Base-by-base conservation (phyloP, 129 eudicot species). In the Artemisia annua region DNA sequence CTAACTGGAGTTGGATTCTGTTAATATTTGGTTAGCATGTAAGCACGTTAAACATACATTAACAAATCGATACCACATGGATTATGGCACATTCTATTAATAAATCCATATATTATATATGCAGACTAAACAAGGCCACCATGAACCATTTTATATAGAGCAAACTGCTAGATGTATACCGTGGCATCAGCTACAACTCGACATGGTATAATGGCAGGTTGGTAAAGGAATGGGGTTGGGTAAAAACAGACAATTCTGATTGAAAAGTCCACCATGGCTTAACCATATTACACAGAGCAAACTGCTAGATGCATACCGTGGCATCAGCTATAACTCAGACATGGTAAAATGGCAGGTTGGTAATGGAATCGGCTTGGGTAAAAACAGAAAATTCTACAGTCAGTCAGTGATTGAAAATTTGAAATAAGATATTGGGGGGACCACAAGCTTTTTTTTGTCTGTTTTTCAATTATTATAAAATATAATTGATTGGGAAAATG, bases 131-230 rank as follows among this genome's bases (percentile, higher is more conserved):
- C 46, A 18, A 32, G 20, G 46, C 46, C 46, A 39, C 46, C 46
- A 39, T 7, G 46, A 43, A 2, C 32, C 35, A 32, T 54, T 17
- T 32, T 3, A 16, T 11, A 54, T 11, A 54, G 17, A 15, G 15
- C 32, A 70, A 32, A 30, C 51, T 53, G 65, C 65, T 54, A 18
- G 50, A 70, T 70, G 66, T 64, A 70, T 39, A 55, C 43, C 20
- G 18, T 13, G 20, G 32, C 35, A 70, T 56, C 35, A 70, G 17
- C 18, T 30, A 63, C 35, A 52, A 52, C 62, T 28, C 15, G 4
- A 63, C 6, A 11, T 63, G 50, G n/a, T 7, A 65, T 39, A 60
- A 22, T 12, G n/a, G 15, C 57, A 52, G 57, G 14, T 3, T 17
- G 7, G 57, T 17, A 52, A 52, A 15, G 7, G 18, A 39, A 39